phyloP scores from a whole-genome alignment of 441 rosid species.

The Syzygium syzygioides region DNA sequence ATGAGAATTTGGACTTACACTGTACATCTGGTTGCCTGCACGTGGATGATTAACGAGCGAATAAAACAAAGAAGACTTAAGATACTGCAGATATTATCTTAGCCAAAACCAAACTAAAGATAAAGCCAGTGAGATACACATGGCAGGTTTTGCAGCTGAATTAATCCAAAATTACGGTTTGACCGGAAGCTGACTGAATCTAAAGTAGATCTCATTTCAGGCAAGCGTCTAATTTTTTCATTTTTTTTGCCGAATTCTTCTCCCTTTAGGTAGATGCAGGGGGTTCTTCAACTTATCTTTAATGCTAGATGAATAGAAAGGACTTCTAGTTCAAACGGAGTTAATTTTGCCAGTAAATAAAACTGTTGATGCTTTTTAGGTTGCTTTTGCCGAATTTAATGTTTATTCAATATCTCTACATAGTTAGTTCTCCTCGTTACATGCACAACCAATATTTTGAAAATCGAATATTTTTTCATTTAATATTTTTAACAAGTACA shows the following conservation, averaged over 20 bases:
- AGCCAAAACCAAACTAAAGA: not conserved
- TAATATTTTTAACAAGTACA: not conserved
- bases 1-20: not conserved
- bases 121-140: not conserved
- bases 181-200: not conserved
- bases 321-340: not conserved
- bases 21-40: not conserved
- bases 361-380: not conserved
- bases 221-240: not conserved
- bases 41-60: not conserved
- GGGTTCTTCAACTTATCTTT: not conserved
- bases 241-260: not conserved
- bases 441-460: not conserved
- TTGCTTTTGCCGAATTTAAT: not conserved
- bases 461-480: not conserved
- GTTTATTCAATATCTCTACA: not conserved
- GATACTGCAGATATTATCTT: not conserved
- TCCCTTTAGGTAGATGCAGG: not conserved
- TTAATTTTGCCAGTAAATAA: not conserved
- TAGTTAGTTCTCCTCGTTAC: not conserved
- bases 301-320: not conserved
- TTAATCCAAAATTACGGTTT: not conserved
- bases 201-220: not conserved
- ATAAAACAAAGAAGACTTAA: not conserved
- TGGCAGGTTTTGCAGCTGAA: not conserved